Conservation (phyloP, 1,139 yeast genomes). For the Yamadazyma dendronema region DNA sequence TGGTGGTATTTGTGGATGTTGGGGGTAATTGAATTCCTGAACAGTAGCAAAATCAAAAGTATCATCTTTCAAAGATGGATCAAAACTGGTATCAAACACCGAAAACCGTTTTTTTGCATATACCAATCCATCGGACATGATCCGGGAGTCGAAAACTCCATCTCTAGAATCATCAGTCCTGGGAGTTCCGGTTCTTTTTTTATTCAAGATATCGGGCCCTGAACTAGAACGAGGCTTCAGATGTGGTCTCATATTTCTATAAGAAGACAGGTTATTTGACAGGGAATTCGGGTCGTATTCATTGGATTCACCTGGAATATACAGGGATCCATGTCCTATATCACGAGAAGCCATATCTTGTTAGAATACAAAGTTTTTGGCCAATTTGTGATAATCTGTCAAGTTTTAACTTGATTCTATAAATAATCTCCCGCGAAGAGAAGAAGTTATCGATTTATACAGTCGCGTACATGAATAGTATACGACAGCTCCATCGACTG, state of each 20-base stretch:
- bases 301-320: no score
- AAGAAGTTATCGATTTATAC: background rate
- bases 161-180: background rate
- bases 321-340: no score
- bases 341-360: no score
- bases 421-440: background rate
- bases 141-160: slow-evolving; percentile 6
- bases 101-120: slow-evolving; percentile 11
- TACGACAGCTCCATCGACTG: background rate
- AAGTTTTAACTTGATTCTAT: no score
- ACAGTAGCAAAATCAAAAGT: slow-evolving; percentile 12
- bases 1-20: no score
- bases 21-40: background rate
- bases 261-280: no score
- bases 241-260: no score
- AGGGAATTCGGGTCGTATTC: no score
- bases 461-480: background rate
- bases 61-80: slow-evolving; percentile 16
- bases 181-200: background rate
- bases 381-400: no score
- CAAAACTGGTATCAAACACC: slow-evolving; percentile 18
- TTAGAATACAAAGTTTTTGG: no score
- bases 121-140: slow-evolving; percentile 15
- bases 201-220: background rate
- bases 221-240: slow-evolving; percentile 1